These are phyloP conservation scores for Colletotrichum brevisporum DNA, from an alignment of 2,329 filamentous ascomycete species.

Conservation along the genomic window DNA sequence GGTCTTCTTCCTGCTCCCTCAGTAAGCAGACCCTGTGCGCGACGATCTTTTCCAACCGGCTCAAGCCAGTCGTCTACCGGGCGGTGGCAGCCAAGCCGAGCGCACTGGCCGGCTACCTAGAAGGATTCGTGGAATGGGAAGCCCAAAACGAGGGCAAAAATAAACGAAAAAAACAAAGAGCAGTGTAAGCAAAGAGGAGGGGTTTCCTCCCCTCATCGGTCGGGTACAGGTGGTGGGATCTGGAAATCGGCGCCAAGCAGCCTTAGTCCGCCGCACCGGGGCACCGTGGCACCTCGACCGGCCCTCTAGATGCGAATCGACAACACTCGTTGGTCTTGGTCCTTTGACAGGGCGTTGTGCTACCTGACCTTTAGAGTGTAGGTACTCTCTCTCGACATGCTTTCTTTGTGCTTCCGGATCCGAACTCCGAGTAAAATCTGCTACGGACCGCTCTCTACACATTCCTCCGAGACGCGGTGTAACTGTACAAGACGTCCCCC, in stretches of 20 bases:
- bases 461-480: conserved; percentile 6
- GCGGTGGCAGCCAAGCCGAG: neutral
- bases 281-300: neutral
- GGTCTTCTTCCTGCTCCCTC: neutral
- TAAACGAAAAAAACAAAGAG: neutral
- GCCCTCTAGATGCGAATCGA: neutral
- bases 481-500: neutral
- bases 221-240: conserved; percentile 13
- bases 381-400: neutral
- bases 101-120: conserved; percentile 13
- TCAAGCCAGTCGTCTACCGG: neutral
- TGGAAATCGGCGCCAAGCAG: conserved; percentile 22
- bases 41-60: conserved; percentile 1
- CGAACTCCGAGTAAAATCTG: conserved; percentile 2
- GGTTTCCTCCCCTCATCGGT: neutral
- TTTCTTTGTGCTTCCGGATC: conserved; percentile 19
- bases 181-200: too few species aligned
- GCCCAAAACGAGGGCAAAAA: conserved; percentile 7
- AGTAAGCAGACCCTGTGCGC: neutral
- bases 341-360: conserved; percentile 4
- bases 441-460: neutral
- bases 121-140: conserved; percentile 14
- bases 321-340: neutral
- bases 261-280: conserved; percentile 23
- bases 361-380: too few species aligned